phyloP scores from a whole-genome alignment of 495 filamentous ascomycete species.

The Hypoxylon lienhwacheense region DNA sequence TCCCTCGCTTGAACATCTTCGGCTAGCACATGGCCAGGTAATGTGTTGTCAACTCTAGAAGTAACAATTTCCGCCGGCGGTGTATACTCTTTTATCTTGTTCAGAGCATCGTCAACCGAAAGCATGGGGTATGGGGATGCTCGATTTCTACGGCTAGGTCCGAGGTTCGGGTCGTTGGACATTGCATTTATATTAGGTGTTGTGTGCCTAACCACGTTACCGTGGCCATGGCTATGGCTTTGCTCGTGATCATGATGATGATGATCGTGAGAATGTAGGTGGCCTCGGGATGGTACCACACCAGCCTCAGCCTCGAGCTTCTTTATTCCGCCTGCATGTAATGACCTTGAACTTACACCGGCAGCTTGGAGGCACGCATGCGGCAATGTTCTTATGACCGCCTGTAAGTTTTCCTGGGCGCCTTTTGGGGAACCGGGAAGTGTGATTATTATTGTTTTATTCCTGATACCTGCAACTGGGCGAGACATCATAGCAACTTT shows the following conservation, averaged over 20 bases:
- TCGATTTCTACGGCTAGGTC: slow-evolving; percentile 75
- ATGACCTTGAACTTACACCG: slow-evolving; percentile 73
- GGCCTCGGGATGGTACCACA: slow-evolving; percentile 41
- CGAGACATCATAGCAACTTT: slow-evolving; percentile 96
- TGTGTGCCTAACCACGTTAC: slow-evolving; percentile 71
- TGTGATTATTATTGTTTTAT: slow-evolving; percentile 83
- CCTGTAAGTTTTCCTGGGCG: slow-evolving; percentile 92
- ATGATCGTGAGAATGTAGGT: slow-evolving; percentile 29
- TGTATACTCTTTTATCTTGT: slow-evolving; percentile 69
- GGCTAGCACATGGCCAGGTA: slow-evolving; percentile 79
- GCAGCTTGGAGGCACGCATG: slow-evolving; percentile 92
- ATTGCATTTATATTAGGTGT: slow-evolving; percentile 57
- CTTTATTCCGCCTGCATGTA: slow-evolving; percentile 80
- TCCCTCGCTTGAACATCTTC: slow-evolving; percentile 79
- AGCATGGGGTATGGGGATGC: slow-evolving; percentile 92
- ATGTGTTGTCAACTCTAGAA: slow-evolving; percentile 57
- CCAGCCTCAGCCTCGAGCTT: slow-evolving; percentile 86
- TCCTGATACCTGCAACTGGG: slow-evolving; percentile 86
- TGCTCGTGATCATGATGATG: slow-evolving; percentile 49
- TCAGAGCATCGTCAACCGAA: slow-evolving; percentile 76
- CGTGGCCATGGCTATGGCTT: slow-evolving; percentile 65
- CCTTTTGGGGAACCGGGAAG: slow-evolving; percentile 95
- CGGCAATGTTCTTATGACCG: slow-evolving; percentile 84
- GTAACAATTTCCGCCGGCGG: slow-evolving; percentile 59
- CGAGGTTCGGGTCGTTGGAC: slow-evolving; percentile 81